Base-by-base conservation (phyloP, 179 eudicot species). In the Spergularia azorica region DNA sequence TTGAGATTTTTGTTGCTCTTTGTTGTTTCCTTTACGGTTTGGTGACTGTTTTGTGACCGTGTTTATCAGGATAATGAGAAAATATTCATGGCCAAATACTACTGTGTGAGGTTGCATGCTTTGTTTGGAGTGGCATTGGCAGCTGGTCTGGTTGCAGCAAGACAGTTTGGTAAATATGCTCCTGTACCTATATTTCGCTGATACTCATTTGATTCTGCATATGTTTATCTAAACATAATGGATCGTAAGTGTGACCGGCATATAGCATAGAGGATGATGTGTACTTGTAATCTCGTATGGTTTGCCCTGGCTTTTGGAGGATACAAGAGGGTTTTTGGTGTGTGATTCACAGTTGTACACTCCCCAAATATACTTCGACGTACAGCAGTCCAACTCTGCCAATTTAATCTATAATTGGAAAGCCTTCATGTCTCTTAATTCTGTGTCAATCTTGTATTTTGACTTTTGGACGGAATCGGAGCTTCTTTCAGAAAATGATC, bases 31-130 rank as follows among this genome's bases (percentile, higher is more conserved):
- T 17, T 54, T 26, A 13, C 9, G 32, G 32, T 26, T 63, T 20
- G 3, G 38, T 41, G 54, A 32, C 61, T 38, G 9, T 14, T 54
- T 55, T 63, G 2, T 17, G 58, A 43, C 74, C 41, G 15, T 62
- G 8, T 26, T 70, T 21, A 59, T 75, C 78, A 95, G 98, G 98
- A 92, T 64, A 91, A 88, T 43, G 67, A 83, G 46, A 95, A 89
- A 88, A 92, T 95, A 20, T 95, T 95, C 77, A 90, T 90, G 94
- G 90, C 96, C 1, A 95, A 92, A 78, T 95, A 95, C 79, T 87
- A 79, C 67, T 95, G 97, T 68, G 98, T 95, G 76, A 88, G 98
- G 75, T 86, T 95, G 85, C 97, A 95, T 78, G 79, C 89, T 63
- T 50, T 89, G 55, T 88, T 91, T 64, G 98, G 96, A 75, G 79